Percentiles rank a stretch among this genome's conserved stretches.
phyloP scores from a whole-genome alignment of 2,329 filamentous ascomycete genomes.

The Dendrostoma leiphaemia region DNA sequence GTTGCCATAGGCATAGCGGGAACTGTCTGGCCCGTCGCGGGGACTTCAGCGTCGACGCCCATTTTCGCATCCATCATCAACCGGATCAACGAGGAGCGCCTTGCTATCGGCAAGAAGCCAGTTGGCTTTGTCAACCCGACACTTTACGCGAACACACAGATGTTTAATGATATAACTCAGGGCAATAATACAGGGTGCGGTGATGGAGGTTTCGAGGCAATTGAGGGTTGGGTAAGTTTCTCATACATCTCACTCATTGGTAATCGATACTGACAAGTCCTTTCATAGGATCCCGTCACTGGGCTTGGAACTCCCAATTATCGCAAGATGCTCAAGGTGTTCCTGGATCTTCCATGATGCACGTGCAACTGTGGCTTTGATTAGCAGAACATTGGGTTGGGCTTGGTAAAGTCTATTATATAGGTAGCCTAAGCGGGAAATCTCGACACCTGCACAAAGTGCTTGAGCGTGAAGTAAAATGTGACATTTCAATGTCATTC shows the following conservation, averaged over 20 bases:
- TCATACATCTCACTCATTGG: not conserved
- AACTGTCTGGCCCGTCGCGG: conserved; percentile 37
- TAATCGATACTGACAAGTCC: not conserved
- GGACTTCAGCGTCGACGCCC: conserved; percentile 56
- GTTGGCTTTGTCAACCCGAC: conserved; percentile 34
- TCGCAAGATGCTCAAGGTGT: conserved; percentile 6
- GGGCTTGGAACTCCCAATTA: conserved; percentile 24
- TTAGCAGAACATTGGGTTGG: too few relatives aligned
- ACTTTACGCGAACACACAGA: conserved; percentile 28
- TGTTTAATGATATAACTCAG: conserved; percentile 28
- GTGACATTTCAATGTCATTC: too few relatives aligned
- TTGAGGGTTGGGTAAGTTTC: conserved; percentile 24
- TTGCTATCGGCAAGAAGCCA: conserved; percentile 42
- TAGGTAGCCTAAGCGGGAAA: too few relatives aligned
- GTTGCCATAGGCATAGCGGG: conserved; percentile 25
- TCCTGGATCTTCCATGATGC: conserved; percentile 6
- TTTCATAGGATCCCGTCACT: conserved; percentile 21
- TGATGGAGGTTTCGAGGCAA: conserved; percentile 27
- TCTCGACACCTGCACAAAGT: too few relatives aligned
- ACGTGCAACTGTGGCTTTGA: too few relatives aligned
- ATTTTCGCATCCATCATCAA: conserved; percentile 57
- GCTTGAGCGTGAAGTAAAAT: too few relatives aligned
- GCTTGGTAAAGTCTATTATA: too few relatives aligned
- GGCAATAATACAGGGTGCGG: conserved; percentile 30
- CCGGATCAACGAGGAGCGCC: conserved; percentile 60